These are phyloP conservation scores for Daedalea quercina DNA, from an alignment of 768 basidiomycete species.

Conservation along the genomic window DNA sequence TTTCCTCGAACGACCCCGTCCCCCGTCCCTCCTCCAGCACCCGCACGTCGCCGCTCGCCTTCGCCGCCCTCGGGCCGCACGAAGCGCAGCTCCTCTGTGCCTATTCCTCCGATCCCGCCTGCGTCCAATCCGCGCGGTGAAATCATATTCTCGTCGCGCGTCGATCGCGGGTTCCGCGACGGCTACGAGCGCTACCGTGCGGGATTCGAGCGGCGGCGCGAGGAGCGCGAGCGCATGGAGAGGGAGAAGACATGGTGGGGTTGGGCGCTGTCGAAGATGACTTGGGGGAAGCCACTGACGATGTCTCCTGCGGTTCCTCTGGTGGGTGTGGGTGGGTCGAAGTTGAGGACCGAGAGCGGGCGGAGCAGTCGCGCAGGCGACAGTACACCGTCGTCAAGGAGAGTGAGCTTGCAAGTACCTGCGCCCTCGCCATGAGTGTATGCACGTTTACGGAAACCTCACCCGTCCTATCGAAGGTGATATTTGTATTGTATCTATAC, in stretches of 20 bases:
- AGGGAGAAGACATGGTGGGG: constrained; percentile 26
- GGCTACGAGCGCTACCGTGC: constrained; percentile 88
- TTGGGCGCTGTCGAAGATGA: constrained; percentile 21
- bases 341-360: background rate
- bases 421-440: too few species aligned
- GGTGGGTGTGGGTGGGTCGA: background rate
- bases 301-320: background rate
- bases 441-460: too few species aligned
- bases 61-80: constrained; percentile 17
- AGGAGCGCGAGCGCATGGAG: constrained; percentile 47
- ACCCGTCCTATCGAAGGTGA: too few species aligned
- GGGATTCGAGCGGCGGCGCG: constrained; percentile 75
- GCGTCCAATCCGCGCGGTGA: constrained; percentile 90
- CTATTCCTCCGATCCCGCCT: constrained; percentile 82
- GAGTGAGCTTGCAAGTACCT: background rate
- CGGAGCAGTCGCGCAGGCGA: background rate
- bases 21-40: constrained; percentile 8
- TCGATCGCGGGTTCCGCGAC: constrained; percentile 78
- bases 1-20: constrained; percentile 26
- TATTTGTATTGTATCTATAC: too few species aligned
- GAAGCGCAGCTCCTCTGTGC: constrained; percentile 35
- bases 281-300: constrained; percentile 13
- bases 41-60: constrained; percentile 24
- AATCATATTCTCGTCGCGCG: constrained; percentile 89
- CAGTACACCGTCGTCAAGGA: background rate